A percentile compares a stretch with the other conserved stretches of the same genome.
Conservation (phyloP, 352 stramenopile species). For the Stephanocyclus meneghinianus region DNA sequence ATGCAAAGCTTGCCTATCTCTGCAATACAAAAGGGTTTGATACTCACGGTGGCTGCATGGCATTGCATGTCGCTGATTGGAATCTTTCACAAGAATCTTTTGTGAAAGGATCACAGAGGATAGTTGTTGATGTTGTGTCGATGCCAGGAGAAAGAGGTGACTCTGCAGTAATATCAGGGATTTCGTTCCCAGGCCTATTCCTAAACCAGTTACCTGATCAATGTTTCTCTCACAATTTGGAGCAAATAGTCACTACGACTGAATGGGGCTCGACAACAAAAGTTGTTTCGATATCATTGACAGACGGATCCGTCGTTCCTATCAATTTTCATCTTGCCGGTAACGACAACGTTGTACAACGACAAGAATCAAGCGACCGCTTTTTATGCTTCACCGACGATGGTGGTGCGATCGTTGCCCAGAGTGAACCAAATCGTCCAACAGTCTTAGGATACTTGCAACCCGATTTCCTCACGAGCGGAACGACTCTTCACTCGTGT, state of each 20-base stretch:
- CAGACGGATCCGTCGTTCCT: constrained; percentile 39
- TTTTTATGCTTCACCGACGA: constrained; percentile 52
- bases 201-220: constrained; percentile 56
- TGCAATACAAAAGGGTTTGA: constrained; percentile 62
- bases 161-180: constrained; percentile 34
- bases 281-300: constrained; percentile 52
- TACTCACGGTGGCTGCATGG: constrained; percentile 67
- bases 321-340: constrained; percentile 50
- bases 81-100: constrained; percentile 29
- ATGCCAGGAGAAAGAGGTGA: constrained; percentile 28
- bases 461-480: constrained; percentile 19
- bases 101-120: constrained; percentile 18
- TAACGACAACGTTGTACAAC: background rate
- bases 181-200: constrained; percentile 74
- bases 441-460: constrained; percentile 54
- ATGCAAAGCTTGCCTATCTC: constrained; percentile 58
- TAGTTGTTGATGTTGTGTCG: constrained; percentile 39
- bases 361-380: constrained; percentile 29
- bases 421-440: constrained; percentile 50
- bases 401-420: constrained; percentile 50
- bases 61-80: constrained; percentile 50
- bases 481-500: constrained; percentile 6
- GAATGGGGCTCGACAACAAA: constrained; percentile 62
- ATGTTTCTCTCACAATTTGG: constrained; percentile 52
- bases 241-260: constrained; percentile 58